Base-by-base conservation (phyloP, 176 grass and related monocot genomes). In the Rhipidocladum racemiflorum region DNA sequence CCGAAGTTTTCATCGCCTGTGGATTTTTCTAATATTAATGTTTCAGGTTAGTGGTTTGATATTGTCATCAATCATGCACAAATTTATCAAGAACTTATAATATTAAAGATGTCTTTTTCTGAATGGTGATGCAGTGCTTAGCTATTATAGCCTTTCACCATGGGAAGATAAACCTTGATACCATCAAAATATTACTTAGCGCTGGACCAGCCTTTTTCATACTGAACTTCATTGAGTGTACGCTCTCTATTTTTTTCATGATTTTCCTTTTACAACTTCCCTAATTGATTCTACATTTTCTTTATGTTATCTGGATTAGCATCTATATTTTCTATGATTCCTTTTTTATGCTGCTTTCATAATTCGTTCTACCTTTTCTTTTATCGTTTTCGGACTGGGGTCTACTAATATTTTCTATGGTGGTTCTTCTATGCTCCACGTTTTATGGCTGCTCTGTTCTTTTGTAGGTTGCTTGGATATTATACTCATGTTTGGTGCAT, bases 21-120 rank as follows among this genome's bases (percentile, higher is more conserved):
- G 95, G 95, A 91, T 98, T 95, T 98, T 98, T 77, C 84, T 98
- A 72, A 28, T 98, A 50, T 81, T 98, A 82, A 98, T 98, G 95
- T 98, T 95, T 78, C 95, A 94, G 90, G 95, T 94, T 75, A 68
- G 81, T 86, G 46, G 13, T 45, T 48, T 78, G 64, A 69, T 24
- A 63, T 53, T 78, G 14, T 61, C 68, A 38, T 73, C 18, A 25
- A 14, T 32, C 35, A 81, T 29, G 66, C 70, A 48, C 35, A 83
- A 28, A 78, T 59, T 56, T 74, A 61, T 45, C 46, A 25, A 72
- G 0, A 77, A 62, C 65, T 65, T 69, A 35, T 76, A 64, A 56
- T 61, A 7, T 54, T 67, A 40, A 87, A 46, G 11, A 21, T 83
- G 27, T 18, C 27, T 68, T 85, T 67, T 51, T 61, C 23, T 81